These are phyloP conservation scores for Panaeolus cyanescens DNA, from an alignment of 768 basidiomycete genomes.

Conservation along the genomic window DNA sequence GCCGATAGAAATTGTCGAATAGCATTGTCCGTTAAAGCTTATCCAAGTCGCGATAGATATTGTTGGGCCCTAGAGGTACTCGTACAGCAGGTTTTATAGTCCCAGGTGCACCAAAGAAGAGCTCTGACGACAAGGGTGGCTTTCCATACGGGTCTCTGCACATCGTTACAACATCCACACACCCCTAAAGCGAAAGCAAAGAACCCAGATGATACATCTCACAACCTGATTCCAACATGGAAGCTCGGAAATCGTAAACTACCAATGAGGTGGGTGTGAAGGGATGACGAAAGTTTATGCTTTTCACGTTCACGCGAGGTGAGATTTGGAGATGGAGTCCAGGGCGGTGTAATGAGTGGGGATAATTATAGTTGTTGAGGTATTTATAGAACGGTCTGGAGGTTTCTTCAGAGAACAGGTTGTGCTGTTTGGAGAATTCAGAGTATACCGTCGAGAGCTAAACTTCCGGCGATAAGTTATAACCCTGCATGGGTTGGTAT, in stretches of 20 bases:
- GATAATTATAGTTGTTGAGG: no score
- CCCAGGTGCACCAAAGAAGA: neutral
- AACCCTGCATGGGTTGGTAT: neutral
- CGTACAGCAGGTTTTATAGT: neutral
- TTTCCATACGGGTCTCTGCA: neutral
- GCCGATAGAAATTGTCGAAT: neutral
- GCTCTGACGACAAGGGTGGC: neutral
- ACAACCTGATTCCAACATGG: neutral
- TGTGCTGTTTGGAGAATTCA: no score
- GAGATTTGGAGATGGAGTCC: no score
- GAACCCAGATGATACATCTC: neutral
- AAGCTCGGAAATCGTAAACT: neutral
- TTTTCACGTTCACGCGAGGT: neutral
- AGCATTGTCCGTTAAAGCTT: neutral
- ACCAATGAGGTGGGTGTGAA: neutral
- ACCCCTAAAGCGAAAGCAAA: neutral
- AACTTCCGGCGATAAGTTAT: neutral
- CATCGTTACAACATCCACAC: neutral
- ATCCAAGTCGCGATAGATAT: no score
- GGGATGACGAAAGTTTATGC: neutral
- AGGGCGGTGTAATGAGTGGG: no score
- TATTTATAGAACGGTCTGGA: no score
- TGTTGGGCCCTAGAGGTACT: no score
- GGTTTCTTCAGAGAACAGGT: no score
- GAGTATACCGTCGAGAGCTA: neutral